Evolutionary conservation across 192 early-diverging fungal species (phyloP), one percentile per base, ranked within the genome.

Genomic region (Backusella parvicylindrica): DNA sequence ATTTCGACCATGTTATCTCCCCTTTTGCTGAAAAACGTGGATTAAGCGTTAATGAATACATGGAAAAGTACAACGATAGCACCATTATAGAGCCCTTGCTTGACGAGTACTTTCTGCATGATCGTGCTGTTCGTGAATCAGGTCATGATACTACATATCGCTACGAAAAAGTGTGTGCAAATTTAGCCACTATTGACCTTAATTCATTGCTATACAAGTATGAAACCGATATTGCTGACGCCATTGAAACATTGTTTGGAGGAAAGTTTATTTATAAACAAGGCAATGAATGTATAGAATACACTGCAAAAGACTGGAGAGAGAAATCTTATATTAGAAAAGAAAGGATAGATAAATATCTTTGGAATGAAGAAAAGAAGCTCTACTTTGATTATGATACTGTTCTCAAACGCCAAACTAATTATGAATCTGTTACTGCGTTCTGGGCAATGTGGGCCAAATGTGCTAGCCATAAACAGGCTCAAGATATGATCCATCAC

Each of bases 71-170:
- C 81, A 87, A 87, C 31, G 81, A 72, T 26, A 91, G 89, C 2
- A 77, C 86, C 63, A 84, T 97, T 30, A 70, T 81, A 31, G 95
- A 95, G 77, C 94, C 95, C 8, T 87, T 92, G 66, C 83, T 99
- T 37, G 97, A 99, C 81, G 91, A 84, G 38, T 99, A 98, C 82
- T 99, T 99, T 82, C 88, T 96, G 63, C 98, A 99, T 79, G 98
- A 99, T 78, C 91, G 98, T 11, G 98, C 98, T 0, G 96, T 97
- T 2, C 92, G 97, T 68, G 96, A 98, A 84, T 96, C 95, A 35
- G 97, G 97, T n/a, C 97, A 99, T 82, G 97, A 99, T 83, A 98
- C 97, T 0, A 94, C 96, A 13, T 98, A 99, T 81, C 86, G 97
- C 2, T 91, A 96, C 36, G 98, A 99, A 79, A 90, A 91, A 35